A percentile compares a stretch with the other conserved stretches of the same genome.
These are phyloP conservation scores for Mycena maculata DNA, from an alignment of 768 basidiomycete genomes.

Conservation along the genomic window DNA sequence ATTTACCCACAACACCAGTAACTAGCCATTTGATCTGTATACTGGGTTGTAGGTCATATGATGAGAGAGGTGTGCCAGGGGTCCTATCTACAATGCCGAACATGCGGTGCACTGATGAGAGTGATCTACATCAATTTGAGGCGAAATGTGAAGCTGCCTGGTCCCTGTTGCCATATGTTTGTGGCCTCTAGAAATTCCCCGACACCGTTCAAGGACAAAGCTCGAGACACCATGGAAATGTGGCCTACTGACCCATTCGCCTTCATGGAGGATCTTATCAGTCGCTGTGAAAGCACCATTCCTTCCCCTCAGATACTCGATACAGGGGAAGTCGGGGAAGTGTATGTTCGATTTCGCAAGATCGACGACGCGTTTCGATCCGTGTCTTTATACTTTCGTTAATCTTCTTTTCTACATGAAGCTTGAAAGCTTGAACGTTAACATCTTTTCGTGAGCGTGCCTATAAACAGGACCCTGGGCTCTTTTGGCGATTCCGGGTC, in stretches of 20 bases:
- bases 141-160: too few relatives aligned
- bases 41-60: too few relatives aligned
- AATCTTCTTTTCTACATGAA: too few relatives aligned
- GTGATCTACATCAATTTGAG: too few relatives aligned
- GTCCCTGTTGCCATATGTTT: too few relatives aligned
- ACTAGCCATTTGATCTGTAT: too few relatives aligned
- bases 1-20: too few relatives aligned
- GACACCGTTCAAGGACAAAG: conserved; percentile 21
- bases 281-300: conserved; percentile 15
- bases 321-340: not conserved
- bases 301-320: conserved; percentile 23
- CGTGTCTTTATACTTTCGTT: not conserved
- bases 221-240: conserved; percentile 11
- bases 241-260: conserved; percentile 8
- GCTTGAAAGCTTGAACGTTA: not conserved
- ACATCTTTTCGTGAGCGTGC: conserved; percentile 24
- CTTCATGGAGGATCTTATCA: conserved; percentile 10
- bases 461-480: conserved; percentile 4
- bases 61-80: too few relatives aligned
- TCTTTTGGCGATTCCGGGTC: conserved; percentile 20
- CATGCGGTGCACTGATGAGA: too few relatives aligned
- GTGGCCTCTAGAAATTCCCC: too few relatives aligned
- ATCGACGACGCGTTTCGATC: conserved; percentile 20
- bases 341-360: not conserved
- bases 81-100: too few relatives aligned